Evolutionary conservation across 768 basidiomycete genomes (phyloP).

Genomic region (Tulasnella sp.): DNA sequence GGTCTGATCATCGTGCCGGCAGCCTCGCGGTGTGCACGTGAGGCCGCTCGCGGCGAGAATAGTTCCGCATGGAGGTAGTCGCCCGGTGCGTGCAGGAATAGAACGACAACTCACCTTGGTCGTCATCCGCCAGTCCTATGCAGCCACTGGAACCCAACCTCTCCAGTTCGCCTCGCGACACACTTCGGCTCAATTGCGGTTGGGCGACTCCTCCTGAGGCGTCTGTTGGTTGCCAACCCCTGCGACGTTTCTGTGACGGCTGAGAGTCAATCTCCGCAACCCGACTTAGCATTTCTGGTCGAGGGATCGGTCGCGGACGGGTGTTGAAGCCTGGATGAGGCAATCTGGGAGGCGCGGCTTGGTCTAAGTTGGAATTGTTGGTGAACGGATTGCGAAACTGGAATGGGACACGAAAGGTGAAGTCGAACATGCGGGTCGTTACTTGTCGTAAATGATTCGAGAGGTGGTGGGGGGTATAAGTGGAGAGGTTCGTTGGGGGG

Average conservation of each 20-base stretch:
- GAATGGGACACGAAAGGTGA: slow-evolving; percentile 20
- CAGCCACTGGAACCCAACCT: slow-evolving; percentile 3
- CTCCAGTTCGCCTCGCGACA: slow-evolving; percentile 20
- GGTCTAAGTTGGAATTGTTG: background rate
- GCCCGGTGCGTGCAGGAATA: background rate
- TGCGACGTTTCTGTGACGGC: slow-evolving; percentile 28
- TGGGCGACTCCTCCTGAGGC: slow-evolving; percentile 2
- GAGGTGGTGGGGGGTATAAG: slow-evolving; percentile 14
- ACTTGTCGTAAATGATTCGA: background rate
- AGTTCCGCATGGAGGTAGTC: background rate
- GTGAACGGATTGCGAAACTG: slow-evolving; percentile 20
- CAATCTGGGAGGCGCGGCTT: background rate
- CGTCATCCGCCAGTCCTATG: slow-evolving; percentile 2
- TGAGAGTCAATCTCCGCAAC: background rate
- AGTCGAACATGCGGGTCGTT: slow-evolving; percentile 18
- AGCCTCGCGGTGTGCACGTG: background rate
- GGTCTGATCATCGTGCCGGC: slow-evolving; percentile 5
- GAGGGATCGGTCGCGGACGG: slow-evolving; percentile 20
- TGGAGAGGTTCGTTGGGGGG: background rate
- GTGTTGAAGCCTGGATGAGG: background rate
- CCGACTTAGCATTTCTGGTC: slow-evolving; percentile 10
- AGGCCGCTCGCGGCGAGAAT: background rate
- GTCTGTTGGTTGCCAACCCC: slow-evolving; percentile 14
- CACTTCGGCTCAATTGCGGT: background rate
- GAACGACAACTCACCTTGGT: background rate